Percentiles rank a stretch among this genome's conserved stretches.
These are phyloP conservation scores for Saccharum spontaneum DNA, from an alignment of 176 grass and related monocot species.

Conservation along the genomic window DNA sequence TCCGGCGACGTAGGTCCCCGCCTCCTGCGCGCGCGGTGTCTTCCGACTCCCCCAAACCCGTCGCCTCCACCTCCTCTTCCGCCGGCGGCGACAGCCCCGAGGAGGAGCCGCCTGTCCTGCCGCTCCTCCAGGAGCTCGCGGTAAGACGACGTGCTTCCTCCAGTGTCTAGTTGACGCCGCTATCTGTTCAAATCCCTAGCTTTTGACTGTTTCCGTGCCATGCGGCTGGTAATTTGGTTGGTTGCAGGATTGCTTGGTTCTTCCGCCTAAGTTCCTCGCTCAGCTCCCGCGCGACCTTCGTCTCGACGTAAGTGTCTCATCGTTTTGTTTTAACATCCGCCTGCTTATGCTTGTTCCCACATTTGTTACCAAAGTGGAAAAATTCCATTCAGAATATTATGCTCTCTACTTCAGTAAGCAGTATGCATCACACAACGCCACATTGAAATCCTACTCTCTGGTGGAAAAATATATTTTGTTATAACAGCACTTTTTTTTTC, in stretches of 20 bases:
- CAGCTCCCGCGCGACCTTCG: slow-evolving; percentile 62
- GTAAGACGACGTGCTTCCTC: slow-evolving; percentile 6
- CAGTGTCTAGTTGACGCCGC: background rate
- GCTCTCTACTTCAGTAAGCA: background rate
- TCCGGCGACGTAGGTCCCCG: background rate
- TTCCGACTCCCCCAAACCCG: slow-evolving; percentile 25
- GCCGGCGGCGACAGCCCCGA: slow-evolving; percentile 9
- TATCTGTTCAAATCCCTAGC: background rate
- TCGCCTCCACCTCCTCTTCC: slow-evolving; percentile 8
- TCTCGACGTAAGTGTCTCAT: slow-evolving; percentile 51
- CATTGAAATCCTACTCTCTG: background rate
- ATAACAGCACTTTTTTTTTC: background rate
- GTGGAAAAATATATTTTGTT: background rate
- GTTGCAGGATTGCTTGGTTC: slow-evolving; percentile 28
- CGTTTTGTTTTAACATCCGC: background rate
- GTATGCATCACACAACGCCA: background rate
- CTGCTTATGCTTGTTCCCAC: background rate
- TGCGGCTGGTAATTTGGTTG: background rate
- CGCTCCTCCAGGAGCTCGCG: slow-evolving; percentile 65
- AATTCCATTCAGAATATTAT: too few relatives aligned
- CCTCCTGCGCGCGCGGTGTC: background rate
- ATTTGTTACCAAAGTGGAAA: background rate
- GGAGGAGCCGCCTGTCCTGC: slow-evolving; percentile 26
- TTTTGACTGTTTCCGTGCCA: background rate
- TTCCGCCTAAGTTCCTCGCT: slow-evolving; percentile 19